Percentiles rank a stretch among this genome's conserved stretches.
These are phyloP conservation scores for Aspergillus taichungensis DNA, from an alignment of 495 filamentous ascomycete species.

Conservation along the genomic window DNA sequence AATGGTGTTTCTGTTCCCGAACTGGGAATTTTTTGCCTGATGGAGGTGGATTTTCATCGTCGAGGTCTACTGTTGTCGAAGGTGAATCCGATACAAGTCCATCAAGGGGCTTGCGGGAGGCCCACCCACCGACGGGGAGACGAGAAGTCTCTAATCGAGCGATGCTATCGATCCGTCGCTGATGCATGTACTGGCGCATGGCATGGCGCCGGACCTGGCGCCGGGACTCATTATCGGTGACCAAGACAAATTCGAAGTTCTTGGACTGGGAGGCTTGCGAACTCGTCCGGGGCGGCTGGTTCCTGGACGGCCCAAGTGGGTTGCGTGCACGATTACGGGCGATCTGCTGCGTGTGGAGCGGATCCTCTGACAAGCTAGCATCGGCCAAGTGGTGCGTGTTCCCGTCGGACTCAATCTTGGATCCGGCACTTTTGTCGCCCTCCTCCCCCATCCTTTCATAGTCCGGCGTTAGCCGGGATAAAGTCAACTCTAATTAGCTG, in stretches of 20 bases:
- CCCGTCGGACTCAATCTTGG: constrained; percentile 2
- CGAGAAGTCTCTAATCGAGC: constrained; percentile 18
- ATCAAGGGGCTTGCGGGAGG: constrained; percentile 7
- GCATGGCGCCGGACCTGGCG: constrained; percentile 25
- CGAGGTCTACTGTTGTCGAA: constrained; percentile 7
- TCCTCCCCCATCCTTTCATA: constrained; percentile 21
- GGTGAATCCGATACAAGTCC: constrained; percentile 6
- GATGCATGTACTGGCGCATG: constrained; percentile 26
- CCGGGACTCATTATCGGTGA: constrained; percentile 21
- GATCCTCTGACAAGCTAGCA: not conserved
- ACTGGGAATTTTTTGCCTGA: not conserved
- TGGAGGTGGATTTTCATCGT: not conserved
- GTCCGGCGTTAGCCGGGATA: constrained; percentile 4
- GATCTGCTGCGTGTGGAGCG: not conserved
- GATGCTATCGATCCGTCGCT: constrained; percentile 22
- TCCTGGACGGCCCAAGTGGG: constrained; percentile 1
- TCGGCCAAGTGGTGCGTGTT: not conserved
- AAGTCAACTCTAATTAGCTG: too few relatives aligned
- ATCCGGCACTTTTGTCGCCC: constrained; percentile 4
- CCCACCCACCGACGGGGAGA: constrained; percentile 15
- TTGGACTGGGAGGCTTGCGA: constrained; percentile 9
- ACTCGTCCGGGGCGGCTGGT: constrained; percentile 4
- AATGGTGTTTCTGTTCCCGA: constrained; percentile 3
- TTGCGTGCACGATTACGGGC: constrained; percentile 6
- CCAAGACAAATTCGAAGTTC: constrained; percentile 24